These are phyloP conservation scores for Globisporangium heterothallicum DNA, from an alignment of 352 stramenopile species.

Conservation along the genomic window DNA sequence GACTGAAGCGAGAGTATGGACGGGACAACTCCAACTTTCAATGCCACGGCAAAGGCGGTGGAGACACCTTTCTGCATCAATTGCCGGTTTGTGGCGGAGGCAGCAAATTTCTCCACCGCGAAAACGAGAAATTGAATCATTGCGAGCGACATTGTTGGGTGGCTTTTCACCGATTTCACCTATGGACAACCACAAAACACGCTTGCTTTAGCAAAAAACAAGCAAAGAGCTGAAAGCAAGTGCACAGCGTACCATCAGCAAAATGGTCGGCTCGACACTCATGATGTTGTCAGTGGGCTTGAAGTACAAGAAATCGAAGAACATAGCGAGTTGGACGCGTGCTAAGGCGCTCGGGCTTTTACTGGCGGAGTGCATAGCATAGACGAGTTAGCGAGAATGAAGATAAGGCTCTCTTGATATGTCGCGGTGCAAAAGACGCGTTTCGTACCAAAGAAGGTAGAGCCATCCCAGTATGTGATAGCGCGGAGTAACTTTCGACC, in stretches of 20 bases:
- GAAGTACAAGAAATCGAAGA: constrained; percentile 87
- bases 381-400: too few relatives aligned
- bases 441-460: constrained; percentile 71
- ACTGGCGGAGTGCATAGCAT: constrained; percentile 30
- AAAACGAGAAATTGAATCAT: constrained; percentile 87
- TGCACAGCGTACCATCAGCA: constrained; percentile 76
- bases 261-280: constrained; percentile 74
- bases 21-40: constrained; percentile 71
- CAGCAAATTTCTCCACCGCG: constrained; percentile 81
- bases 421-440: not conserved
- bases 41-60: constrained; percentile 60
- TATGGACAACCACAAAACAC: constrained; percentile 9
- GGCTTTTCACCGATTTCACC: constrained; percentile 84
- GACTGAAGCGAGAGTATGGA: constrained; percentile 68
- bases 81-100: constrained; percentile 60
- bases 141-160: constrained; percentile 72
- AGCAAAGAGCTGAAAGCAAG: too few relatives aligned
- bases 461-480: constrained; percentile 86
- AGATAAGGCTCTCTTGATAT: too few relatives aligned
- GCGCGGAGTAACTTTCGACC: constrained; percentile 77
- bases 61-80: constrained; percentile 83
- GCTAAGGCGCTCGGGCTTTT: constrained; percentile 66
- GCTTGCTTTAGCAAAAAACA: not conserved
- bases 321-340: constrained; percentile 80
- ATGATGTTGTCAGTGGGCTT: constrained; percentile 78